Conservation (phyloP, 192 early-diverging fungal species). For the Linnemannia hyalina region DNA sequence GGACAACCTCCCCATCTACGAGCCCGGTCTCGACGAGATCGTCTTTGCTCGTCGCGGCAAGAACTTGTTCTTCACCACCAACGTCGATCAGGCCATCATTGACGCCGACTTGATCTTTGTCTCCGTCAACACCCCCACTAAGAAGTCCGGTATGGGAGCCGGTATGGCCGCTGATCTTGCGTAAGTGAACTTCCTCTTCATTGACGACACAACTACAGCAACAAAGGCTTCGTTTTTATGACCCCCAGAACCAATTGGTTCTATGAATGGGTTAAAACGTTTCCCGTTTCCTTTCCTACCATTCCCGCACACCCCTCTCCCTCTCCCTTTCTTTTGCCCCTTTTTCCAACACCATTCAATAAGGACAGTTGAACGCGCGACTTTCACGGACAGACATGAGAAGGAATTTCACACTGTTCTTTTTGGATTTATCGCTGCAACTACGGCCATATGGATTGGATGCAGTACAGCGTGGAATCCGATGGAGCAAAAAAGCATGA, state of each 20-base stretch:
- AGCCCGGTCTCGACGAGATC: constrained; percentile 91
- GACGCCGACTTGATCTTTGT: constrained; percentile 92
- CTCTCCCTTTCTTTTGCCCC: not conserved
- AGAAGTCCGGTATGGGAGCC: constrained; percentile 81
- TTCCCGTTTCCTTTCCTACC: not conserved
- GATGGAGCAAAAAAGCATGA: not conserved
- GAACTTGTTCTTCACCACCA: constrained; percentile 91
- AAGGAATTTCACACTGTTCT: not conserved
- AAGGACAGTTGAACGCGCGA: constrained; percentile 6
- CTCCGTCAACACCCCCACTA: constrained; percentile 93
- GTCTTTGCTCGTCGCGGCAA: constrained; percentile 78
- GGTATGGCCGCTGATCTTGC: constrained; percentile 88
- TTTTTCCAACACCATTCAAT: not conserved
- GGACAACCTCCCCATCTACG: constrained; percentile 88
- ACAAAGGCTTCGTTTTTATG: not conserved
- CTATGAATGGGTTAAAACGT: not conserved
- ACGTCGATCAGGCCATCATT: constrained; percentile 82
- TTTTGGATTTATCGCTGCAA: not conserved
- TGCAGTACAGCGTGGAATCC: not conserved
- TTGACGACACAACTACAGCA: not conserved
- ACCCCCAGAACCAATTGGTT: not conserved
- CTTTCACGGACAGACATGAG: not conserved
- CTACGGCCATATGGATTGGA: not conserved
- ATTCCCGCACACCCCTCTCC: not conserved
- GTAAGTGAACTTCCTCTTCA: constrained; percentile 60